Evolutionary conservation across 139 green algal genomes (phyloP), one percentile per base, ranked within the genome.

Genomic region (Tetradesmus lagerheimii): DNA sequence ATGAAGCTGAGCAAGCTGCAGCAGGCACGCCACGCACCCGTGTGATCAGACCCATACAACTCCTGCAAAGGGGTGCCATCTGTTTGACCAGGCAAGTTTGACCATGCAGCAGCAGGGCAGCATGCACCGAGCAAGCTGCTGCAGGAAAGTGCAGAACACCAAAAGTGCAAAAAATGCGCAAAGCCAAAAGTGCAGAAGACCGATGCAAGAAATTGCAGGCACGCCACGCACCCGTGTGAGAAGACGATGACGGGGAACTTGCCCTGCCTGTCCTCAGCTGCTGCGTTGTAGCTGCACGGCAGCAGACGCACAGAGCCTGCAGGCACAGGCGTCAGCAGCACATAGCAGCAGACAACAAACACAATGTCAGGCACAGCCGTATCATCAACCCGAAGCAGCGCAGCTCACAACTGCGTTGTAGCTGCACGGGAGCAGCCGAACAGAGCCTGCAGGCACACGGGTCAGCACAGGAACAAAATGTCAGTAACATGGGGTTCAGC

Each of bases 231-330:
- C 85, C 85, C 85, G 39, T 89, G 85, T 83, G 71, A 84, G 71
- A 89, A 89, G 31, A 89, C 39, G 9, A 89, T 75, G 20, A 89
- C 71, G 37, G 85, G 85, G 71, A 89, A 84, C 25, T 20, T 80
- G 83, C 83, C 64, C 23, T 80, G 64, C 25, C 64, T 41, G 53
- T 80, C 71, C 64, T 88, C 83, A 37, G 83, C 43, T 35, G 62
- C 3, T 64, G 64, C 64, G 23, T 88, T 88, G 62, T 88, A 88
- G 64, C 64, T 88, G 38, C 29, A 50, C 8, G 38, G 71, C 45
- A 84, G 53, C 71, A 67, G 77, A 23, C 77, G 39, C 25, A 37
- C 35, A 39, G 77, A 53, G 77, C 77, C 38, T 83, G 38, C 77
- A 83, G 34, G 75, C 4, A 39, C 15, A 81, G n/a, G n/a, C n/a